Base-by-base conservation (phyloP, 805 yeast genomes). In the Diddensiella caesifluorescens region DNA sequence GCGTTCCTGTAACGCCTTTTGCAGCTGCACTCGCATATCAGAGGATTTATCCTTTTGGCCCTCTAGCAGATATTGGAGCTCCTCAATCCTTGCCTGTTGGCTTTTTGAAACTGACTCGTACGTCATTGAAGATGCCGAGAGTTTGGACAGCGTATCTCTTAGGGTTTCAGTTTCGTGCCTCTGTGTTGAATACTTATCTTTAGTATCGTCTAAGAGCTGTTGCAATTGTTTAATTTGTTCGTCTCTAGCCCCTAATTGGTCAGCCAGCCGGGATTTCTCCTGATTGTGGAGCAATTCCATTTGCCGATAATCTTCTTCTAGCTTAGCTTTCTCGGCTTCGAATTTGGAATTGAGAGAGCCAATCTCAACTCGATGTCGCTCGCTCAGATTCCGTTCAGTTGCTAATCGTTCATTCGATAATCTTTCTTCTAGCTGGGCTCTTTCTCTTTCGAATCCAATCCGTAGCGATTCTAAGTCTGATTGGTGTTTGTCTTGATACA, bases 1-100 rank as follows among this genome's bases (percentile, higher is more conserved):
- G 9, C 63, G 54, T 12, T 63, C 61, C 5, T 48, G 42, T 18
- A 52, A 50, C 4, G 73, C 69, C 34, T 51, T 27, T 7, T 33
- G 43, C 3, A 53, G 31, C n/a, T 31, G 38, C 4, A 38, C 38
- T 21, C 52, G 36, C 41, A 65, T 34, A 3, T 50, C 43, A 10
- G 38, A 25, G 2, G 56, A 42, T 22, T 41, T 36, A 3, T 42
- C 39, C 4, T 55, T 51, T 22, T 58, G 53, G 2, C 25, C 15
- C 3, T 42, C 43, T 3, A 53, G 42, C 20, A 52, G 46, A 2
- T 20, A 26, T 25, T 52, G 50, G 2, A 59, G 48, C 18, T 45
- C 47, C n/a, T 39, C 38, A 13, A 56, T 48, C 13, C 47, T 39
- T 1, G 38, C 30, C 26, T 52, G 48, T 29, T 55, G 39, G 0